Percentiles rank a stretch among this genome's conserved stretches.
These are phyloP conservation scores for Trifolium fragiferum DNA, from an alignment of 306 rosid species.

Conservation along the genomic window DNA sequence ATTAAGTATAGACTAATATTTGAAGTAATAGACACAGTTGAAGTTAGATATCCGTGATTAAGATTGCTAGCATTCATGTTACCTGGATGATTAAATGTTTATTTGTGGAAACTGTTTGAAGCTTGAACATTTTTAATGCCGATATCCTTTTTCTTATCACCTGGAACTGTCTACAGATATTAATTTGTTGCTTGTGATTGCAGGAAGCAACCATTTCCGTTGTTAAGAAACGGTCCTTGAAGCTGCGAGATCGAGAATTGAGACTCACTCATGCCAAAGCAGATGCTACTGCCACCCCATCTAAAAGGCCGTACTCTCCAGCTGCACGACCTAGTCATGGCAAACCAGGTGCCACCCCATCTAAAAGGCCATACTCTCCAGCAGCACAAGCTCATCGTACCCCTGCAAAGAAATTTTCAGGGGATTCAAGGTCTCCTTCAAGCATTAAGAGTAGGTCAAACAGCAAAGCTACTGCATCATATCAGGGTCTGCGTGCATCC, in stretches of 20 bases:
- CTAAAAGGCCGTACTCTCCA: constrained; percentile 52
- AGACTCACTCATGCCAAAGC: constrained; percentile 66
- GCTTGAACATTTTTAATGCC: constrained; percentile 15
- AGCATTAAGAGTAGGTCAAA: constrained; percentile 42
- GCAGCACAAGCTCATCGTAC: constrained; percentile 43
- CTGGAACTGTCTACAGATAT: constrained; percentile 6
- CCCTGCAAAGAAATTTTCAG: constrained; percentile 57
- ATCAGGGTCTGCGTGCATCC: constrained; percentile 87
- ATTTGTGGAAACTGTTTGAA: constrained; percentile 1
- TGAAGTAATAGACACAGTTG: not conserved
- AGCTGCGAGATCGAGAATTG: constrained; percentile 75
- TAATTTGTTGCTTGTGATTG: constrained; percentile 23
- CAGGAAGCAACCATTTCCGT: constrained; percentile 84
- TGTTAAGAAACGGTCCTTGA: constrained; percentile 61
- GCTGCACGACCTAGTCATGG: constrained; percentile 45
- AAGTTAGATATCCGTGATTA: not conserved
- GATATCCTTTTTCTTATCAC: not conserved
- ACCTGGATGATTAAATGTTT: not conserved
- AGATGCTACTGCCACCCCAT: constrained; percentile 54
- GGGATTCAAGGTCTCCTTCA: constrained; percentile 49
- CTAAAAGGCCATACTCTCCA: constrained; percentile 55
- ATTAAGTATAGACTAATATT: constrained; percentile 3
- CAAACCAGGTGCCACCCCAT: constrained; percentile 57
- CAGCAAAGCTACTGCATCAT: constrained; percentile 47
- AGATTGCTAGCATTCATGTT: not conserved